Conservation (phyloP, 768 basidiomycete genomes). For the Hygrophoropsis aurantiaca region DNA sequence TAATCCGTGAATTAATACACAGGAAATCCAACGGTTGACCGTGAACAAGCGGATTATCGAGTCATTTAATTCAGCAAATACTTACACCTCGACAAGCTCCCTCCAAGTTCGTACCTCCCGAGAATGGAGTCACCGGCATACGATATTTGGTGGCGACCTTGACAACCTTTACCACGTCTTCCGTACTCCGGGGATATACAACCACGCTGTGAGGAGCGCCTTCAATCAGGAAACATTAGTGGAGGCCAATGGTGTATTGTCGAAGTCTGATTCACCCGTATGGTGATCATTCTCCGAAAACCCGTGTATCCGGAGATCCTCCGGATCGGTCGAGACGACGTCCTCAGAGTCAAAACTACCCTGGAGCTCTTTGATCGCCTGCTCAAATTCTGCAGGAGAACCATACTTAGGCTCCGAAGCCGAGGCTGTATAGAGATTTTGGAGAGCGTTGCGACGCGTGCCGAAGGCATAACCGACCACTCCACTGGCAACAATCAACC, state of each 20-base stretch:
- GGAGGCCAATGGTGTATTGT: not conserved
- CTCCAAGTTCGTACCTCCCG: conserved; percentile 81
- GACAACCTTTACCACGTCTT: conserved; percentile 80
- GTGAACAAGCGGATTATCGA: no score
- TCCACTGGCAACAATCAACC: conserved; percentile 6
- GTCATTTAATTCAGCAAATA: conserved; percentile 9
- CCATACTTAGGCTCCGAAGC: conserved; percentile 41
- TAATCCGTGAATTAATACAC: not conserved
- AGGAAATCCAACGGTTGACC: no score
- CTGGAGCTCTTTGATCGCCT: conserved; percentile 52
- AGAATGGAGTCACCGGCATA: conserved; percentile 78
- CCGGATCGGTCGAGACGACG: conserved; percentile 49
- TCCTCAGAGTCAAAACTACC: conserved; percentile 33
- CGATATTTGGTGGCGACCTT: conserved; percentile 70
- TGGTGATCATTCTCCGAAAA: conserved; percentile 52
- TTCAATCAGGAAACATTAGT: conserved; percentile 14
- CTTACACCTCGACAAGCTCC: conserved; percentile 70
- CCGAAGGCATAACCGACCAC: conserved; percentile 22
- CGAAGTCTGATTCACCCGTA: conserved; percentile 38
- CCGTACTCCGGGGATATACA: conserved; percentile 66
- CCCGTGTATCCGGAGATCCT: conserved; percentile 54
- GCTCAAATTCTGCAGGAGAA: conserved; percentile 48
- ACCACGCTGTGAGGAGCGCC: conserved; percentile 55
- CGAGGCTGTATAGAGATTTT: not conserved
- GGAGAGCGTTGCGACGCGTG: conserved; percentile 9